Percentiles rank a stretch among this genome's conserved stretches.
phyloP scores from a whole-genome alignment of 2,329 filamentous ascomycete species.

The Byssoonygena ceratinophila region DNA sequence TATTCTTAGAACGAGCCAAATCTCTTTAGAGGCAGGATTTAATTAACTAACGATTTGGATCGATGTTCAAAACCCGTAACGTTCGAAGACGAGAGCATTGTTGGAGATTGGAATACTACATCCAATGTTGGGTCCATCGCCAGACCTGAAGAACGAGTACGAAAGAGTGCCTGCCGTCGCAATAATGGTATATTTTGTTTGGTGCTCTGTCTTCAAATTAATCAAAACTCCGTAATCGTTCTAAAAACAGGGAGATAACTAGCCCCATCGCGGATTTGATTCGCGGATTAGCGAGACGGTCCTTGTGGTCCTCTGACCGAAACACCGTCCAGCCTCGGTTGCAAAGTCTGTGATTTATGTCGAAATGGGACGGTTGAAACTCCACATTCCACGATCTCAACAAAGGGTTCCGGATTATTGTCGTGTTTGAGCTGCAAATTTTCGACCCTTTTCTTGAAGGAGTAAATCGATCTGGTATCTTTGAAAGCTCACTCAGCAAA shows the following conservation, averaged over 20 bases:
- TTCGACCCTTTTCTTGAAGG: background rate
- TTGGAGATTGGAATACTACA: too few species aligned
- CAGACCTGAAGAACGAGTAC: too few species aligned
- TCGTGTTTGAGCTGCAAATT: background rate
- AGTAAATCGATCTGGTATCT: background rate
- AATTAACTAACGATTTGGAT: too few species aligned
- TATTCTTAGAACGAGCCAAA: conserved; percentile 8
- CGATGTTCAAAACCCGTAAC: too few species aligned
- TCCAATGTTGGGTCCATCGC: too few species aligned
- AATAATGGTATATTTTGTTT: too few species aligned
- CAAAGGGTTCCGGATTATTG: background rate
- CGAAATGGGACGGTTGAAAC: too few species aligned
- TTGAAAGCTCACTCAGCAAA: background rate
- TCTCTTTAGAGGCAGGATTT: background rate
- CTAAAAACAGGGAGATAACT: background rate
- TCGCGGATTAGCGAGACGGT: conserved; percentile 2
- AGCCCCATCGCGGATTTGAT: conserved; percentile 1
- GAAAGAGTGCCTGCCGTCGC: too few species aligned
- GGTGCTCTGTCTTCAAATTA: background rate
- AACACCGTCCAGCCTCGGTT: background rate
- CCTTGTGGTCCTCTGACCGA: background rate
- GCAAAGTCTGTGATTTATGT: too few species aligned
- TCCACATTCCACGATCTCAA: too few species aligned
- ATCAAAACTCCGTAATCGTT: too few species aligned
- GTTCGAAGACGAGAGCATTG: too few species aligned